Conservation (phyloP, 2,329 filamentous ascomycete species). For the Talaromyces sp. region DNA sequence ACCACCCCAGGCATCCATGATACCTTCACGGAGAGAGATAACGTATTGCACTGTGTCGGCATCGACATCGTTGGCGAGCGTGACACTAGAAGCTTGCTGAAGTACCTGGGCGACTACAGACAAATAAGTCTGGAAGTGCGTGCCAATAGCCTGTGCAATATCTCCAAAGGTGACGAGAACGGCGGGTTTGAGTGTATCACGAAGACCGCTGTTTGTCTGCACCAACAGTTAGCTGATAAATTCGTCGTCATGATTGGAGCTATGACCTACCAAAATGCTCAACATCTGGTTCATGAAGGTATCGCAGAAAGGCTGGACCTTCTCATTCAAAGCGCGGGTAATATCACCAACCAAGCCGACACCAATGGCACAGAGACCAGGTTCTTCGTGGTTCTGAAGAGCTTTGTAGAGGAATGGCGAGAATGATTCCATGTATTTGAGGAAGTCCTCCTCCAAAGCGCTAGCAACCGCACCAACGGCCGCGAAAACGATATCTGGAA, state of each 20-base stretch:
- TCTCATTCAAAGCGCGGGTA: constrained; percentile 81
- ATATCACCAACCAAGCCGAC: constrained; percentile 97
- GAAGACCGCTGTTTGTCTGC: constrained; percentile 45
- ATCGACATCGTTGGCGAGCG: constrained; percentile 69
- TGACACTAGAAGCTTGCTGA: constrained; percentile 84
- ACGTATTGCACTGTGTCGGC: constrained; percentile 98
- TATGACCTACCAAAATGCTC: constrained; percentile 42
- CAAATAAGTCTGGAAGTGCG: constrained; percentile 88
- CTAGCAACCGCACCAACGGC: constrained; percentile 88
- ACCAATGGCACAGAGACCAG: constrained; percentile 89
- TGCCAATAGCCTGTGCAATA: constrained; percentile 89
- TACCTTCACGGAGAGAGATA: constrained; percentile 87
- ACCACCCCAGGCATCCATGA: constrained; percentile 98
- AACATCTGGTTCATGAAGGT: constrained; percentile 97
- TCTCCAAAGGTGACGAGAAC: constrained; percentile 98
- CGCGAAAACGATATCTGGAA: constrained; percentile 90
- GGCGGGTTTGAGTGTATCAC: constrained; percentile 73
- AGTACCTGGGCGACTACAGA: constrained; percentile 88
- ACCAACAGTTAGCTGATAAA: constrained; percentile 36
- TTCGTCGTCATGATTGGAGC: neutral
- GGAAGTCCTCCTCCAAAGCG: constrained; percentile 85
- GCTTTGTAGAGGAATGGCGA: constrained; percentile 89
- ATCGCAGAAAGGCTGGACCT: constrained; percentile 92
- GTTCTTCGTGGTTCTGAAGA: constrained; percentile 91
- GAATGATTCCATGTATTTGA: constrained; percentile 97